phyloP scores from a whole-genome alignment of 371 early-diverging fungal species.

The Coemansia sp. region DNA sequence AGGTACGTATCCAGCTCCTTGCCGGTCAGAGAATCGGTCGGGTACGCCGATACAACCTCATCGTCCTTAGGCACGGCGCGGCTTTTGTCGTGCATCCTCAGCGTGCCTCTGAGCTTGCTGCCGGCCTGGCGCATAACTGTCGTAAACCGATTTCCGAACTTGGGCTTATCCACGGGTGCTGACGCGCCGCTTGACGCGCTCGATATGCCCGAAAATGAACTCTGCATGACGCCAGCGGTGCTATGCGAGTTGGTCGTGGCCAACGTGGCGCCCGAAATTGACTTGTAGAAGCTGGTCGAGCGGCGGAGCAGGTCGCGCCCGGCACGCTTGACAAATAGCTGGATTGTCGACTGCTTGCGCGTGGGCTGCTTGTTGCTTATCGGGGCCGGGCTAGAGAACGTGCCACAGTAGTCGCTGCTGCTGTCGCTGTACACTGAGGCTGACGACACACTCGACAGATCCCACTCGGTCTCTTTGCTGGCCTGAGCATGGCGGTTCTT shows the following conservation, averaged over 20 bases:
- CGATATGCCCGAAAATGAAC: background rate
- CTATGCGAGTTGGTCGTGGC: conserved; percentile 2
- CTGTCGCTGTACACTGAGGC: conserved; percentile 18
- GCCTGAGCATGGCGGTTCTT: conserved; percentile 8
- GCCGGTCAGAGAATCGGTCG: conserved; percentile 32
- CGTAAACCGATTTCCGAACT: conserved; percentile 21
- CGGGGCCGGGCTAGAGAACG: background rate
- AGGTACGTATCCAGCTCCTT: conserved; percentile 33
- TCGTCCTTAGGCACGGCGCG: conserved; percentile 1
- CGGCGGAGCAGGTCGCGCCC: conserved; percentile 41
- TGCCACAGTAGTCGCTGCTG: conserved; percentile 13
- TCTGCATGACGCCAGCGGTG: background rate
- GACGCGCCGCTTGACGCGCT: conserved; percentile 2
- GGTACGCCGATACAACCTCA: conserved; percentile 46
- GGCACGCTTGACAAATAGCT: conserved; percentile 42
- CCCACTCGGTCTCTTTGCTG: conserved; percentile 13
- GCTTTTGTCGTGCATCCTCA: conserved; percentile 4
- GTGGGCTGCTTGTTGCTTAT: conserved; percentile 2
- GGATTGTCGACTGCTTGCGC: conserved; percentile 34
- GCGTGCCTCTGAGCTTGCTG: conserved; percentile 15
- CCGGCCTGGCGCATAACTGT: conserved; percentile 40
- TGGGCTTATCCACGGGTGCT: background rate
- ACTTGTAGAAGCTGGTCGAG: conserved; percentile 45
- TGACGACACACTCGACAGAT: conserved; percentile 17
- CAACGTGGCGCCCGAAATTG: conserved; percentile 16